phyloP scores from a whole-genome alignment of 805 yeast species.

The Monosporozyma yasuniensis region DNA sequence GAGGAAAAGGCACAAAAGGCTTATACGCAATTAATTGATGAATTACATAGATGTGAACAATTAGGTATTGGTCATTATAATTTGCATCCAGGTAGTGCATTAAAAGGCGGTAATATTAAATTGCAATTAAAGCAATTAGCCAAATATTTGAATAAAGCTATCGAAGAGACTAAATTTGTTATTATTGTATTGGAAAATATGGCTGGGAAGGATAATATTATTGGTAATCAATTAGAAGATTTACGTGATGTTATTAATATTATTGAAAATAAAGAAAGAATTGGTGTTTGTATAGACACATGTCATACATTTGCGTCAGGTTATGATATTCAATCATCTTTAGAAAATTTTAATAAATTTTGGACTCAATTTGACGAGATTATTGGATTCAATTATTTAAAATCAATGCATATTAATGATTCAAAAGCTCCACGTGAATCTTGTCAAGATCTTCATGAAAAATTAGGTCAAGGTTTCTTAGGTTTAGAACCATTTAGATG shows the following conservation, averaged over 20 bases:
- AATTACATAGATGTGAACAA: constrained; percentile 76
- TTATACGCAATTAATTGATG: constrained; percentile 72
- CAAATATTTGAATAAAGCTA: constrained; percentile 68
- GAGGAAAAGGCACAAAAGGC: constrained; percentile 68
- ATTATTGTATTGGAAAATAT: constrained; percentile 89
- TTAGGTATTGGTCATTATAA: constrained; percentile 80
- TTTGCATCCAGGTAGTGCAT: constrained; percentile 86
- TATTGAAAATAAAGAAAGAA: constrained; percentile 71
- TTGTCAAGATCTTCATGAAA: constrained; percentile 84
- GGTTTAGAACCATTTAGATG: constrained; percentile 75
- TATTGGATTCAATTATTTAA: constrained; percentile 66
- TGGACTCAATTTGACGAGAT: constrained; percentile 68
- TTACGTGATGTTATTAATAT: constrained; percentile 61
- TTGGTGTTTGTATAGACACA: constrained; percentile 96
- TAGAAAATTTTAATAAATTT: constrained; percentile 49
- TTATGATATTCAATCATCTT: constrained; percentile 59
- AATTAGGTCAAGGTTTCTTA: constrained; percentile 78
- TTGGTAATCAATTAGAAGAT: constrained; percentile 77
- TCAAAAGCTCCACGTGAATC: constrained; percentile 91
- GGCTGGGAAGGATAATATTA: constrained; percentile 94
- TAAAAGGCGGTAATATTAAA: constrained; percentile 53
- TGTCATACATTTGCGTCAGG: constrained; percentile 98
- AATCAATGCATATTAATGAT: constrained; percentile 84
- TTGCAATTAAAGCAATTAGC: constrained; percentile 66
- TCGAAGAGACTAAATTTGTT: constrained; percentile 63